Base-by-base conservation (phyloP, 1,139 yeast genomes). In the Diutina catenulata region DNA sequence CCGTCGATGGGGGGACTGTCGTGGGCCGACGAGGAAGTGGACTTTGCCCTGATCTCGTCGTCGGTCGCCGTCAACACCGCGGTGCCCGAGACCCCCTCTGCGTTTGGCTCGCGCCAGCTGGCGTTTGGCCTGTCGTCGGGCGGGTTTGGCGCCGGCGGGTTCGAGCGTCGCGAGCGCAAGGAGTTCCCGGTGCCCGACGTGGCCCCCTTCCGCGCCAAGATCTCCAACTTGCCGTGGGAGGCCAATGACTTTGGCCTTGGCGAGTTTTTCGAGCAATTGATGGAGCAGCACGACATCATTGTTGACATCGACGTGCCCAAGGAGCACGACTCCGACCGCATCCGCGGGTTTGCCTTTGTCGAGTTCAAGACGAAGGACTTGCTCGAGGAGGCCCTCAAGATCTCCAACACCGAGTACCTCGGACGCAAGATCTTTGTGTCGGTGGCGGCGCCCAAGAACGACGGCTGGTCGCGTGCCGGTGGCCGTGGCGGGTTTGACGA, bases 171-270 rank as follows among this genome's bases (percentile, higher is more conserved):
- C 39, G 68, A 70, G 45, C 73, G 84, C 58, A 72, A 68, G 45
- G 91, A 79, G 52, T 81, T 64, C 51, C 95, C 95, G 35, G 69
- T 93, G 44, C 99, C 99, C 37, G 94, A 87, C 51, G 70, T 65
- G 40, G 88, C 96, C 23, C 99, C 99, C 40, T 93, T 62, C 68
- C 81, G 84, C 52, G 96, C 95, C 16, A 76, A 87, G 59, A 70
- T 91, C 49, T 75, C 77, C 53, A 87, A 88, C 60, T 73, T 93
- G 55, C 87, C 95, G 42, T 83, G 86, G 79, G 91, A 82, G 46
- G 72, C 76, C 36, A 61, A 68, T 41, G 95, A 88, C 56, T 76
- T 67, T 27, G 74, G 68, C 35, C 68, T 91, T 43, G 64, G 60
- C 40, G 74, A 74, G 36, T 81, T 83, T 64, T 76, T 88, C 45